Conservation (phyloP, 1,284 basidiomycete species). For the Cutaneotrichosporon sp. region DNA sequence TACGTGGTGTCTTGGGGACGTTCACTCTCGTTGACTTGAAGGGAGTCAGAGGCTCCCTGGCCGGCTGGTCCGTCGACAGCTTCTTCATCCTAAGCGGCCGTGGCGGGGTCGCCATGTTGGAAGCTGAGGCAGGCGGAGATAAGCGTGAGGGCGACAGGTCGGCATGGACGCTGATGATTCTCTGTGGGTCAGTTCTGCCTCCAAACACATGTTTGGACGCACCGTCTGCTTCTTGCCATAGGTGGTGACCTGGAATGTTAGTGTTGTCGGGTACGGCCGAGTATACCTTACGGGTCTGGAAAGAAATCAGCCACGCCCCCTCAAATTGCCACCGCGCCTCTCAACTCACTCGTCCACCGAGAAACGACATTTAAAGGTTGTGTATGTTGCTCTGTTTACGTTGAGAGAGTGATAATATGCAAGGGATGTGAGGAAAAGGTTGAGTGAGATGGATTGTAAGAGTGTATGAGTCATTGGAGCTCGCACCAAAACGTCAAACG, state of each 20-base stretch:
- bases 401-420: neutral
- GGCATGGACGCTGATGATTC: slow-evolving; percentile 42
- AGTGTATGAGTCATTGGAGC: no score
- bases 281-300: slow-evolving; percentile 45
- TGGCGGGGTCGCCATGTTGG: neutral
- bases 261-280: slow-evolving; percentile 9
- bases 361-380: slow-evolving; percentile 27
- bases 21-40: neutral
- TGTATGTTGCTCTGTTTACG: neutral
- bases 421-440: neutral
- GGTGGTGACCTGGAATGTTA: slow-evolving; percentile 40
- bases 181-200: slow-evolving; percentile 20
- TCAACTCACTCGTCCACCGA: slow-evolving; percentile 37
- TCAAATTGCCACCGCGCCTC: no score
- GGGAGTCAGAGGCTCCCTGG: neutral
- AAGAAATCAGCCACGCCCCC: slow-evolving; percentile 38
- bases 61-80: slow-evolving; percentile 18
- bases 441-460: neutral
- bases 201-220: slow-evolving; percentile 14
- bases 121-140: slow-evolving; percentile 3
- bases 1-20: neutral
- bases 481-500: neutral
- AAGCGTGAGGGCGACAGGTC: slow-evolving; percentile 28
- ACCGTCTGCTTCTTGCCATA: slow-evolving; percentile 49
- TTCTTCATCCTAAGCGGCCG: slow-evolving; percentile 29